Conservation (phyloP, 75 land plant species). For the Picea glauca region DNA sequence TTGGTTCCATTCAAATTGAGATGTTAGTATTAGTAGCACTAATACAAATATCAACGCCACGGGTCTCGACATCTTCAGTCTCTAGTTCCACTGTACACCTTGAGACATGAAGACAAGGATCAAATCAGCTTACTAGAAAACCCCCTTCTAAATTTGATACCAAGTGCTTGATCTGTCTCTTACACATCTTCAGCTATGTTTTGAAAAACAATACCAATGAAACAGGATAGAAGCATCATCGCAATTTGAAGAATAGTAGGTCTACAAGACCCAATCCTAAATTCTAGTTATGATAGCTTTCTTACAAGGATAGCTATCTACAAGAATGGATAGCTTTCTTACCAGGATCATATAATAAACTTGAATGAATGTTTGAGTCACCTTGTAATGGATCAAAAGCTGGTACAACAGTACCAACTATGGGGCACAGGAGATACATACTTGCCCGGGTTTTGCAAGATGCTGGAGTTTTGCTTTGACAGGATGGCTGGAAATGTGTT, state of each 20-base stretch:
- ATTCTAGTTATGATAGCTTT: background rate
- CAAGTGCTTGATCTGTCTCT: background rate
- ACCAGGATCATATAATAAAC: too few relatives aligned
- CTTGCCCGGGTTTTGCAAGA: too few relatives aligned
- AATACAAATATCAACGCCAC: slow-evolving; percentile 54
- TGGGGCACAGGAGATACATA: too few relatives aligned
- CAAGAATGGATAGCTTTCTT: background rate
- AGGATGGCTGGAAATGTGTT: too few relatives aligned
- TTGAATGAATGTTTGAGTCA: too few relatives aligned
- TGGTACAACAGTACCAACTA: too few relatives aligned
- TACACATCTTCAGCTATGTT: background rate
- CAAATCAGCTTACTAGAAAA: background rate
- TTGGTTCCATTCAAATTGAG: slow-evolving; percentile 80
- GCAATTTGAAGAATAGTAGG: background rate
- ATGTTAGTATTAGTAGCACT: slow-evolving; percentile 55
- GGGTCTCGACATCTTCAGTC: slow-evolving; percentile 44
- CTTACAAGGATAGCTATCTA: background rate
- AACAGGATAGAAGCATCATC: background rate
- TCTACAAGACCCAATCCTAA: background rate
- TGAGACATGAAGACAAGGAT: background rate
- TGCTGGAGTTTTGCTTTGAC: too few relatives aligned
- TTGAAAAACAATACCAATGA: background rate
- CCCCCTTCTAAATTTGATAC: background rate
- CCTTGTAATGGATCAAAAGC: too few relatives aligned
- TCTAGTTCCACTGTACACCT: background rate